phyloP scores from a whole-genome alignment of 257 asterid species.

The Thymus quinquecostatus region DNA sequence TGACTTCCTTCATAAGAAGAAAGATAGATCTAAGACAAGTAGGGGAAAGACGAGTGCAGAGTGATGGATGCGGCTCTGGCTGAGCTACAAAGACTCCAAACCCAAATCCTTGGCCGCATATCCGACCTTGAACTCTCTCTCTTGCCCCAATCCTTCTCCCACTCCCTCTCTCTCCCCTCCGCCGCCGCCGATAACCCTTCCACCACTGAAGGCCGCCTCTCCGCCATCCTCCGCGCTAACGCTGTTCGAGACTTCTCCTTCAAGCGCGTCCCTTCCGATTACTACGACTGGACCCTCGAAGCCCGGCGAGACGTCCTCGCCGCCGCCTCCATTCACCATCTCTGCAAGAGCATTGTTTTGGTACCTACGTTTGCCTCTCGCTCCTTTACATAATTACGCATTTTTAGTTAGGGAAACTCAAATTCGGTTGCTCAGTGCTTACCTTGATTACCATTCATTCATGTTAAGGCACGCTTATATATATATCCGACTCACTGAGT shows the following conservation, averaged over 20 bases:
- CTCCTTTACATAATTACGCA: too few species aligned
- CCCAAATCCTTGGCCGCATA: conserved; percentile 66
- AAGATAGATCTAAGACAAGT: too few species aligned
- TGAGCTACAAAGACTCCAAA: conserved; percentile 66
- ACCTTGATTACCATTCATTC: neutral
- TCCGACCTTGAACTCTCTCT: conserved; percentile 57
- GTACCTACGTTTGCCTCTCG: conserved; percentile 37
- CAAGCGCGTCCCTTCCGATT: conserved; percentile 80
- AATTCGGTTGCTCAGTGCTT: conserved; percentile 21
- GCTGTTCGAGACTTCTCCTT: conserved; percentile 69
- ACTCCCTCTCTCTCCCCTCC: conserved; percentile 35
- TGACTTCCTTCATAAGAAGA: too few species aligned
- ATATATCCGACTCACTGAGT: too few species aligned
- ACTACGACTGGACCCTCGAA: conserved; percentile 78
- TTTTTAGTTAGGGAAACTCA: neutral
- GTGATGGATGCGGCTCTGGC: conserved; percentile 50
- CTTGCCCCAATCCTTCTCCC: conserved; percentile 39
- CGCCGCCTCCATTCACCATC: conserved; percentile 87
- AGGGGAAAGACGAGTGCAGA: neutral
- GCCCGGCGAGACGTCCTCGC: conserved; percentile 75
- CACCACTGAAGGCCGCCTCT: conserved; percentile 78
- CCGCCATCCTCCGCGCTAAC: conserved; percentile 59
- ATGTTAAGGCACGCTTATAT: neutral
- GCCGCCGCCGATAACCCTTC: conserved; percentile 33
- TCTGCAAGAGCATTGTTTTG: conserved; percentile 99